phyloP scores from a whole-genome alignment of 129 eudicot genomes.

The Escallonia herrerae region DNA sequence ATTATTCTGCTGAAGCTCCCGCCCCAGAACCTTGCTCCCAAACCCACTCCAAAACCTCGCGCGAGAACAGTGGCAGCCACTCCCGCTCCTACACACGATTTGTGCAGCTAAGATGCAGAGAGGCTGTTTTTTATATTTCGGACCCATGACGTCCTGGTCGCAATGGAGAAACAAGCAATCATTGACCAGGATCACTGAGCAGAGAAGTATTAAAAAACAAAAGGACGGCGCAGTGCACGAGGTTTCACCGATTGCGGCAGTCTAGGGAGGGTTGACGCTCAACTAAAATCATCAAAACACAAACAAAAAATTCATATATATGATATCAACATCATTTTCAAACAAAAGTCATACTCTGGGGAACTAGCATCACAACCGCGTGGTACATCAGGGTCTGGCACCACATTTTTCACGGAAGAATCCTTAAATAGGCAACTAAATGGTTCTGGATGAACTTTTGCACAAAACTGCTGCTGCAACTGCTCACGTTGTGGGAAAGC shows the following conservation, averaged over 20 bases:
- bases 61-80: too few species aligned
- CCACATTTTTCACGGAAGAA: constrained; percentile 47
- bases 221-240: too few species aligned
- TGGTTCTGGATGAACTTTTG: constrained; percentile 40
- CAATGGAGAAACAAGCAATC: background rate
- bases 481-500: constrained; percentile 65
- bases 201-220: too few species aligned
- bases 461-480: constrained; percentile 57
- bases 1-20: too few species aligned
- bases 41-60: too few species aligned
- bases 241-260: too few species aligned
- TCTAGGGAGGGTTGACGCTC: background rate
- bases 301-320: background rate
- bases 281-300: background rate
- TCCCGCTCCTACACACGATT: too few species aligned
- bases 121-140: too few species aligned
- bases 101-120: too few species aligned
- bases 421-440: constrained; percentile 53
- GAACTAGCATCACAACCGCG: constrained; percentile 65
- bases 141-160: too few species aligned
- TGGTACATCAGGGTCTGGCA: constrained; percentile 88
- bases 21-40: too few species aligned
- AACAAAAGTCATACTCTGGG: constrained; percentile 45
- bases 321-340: background rate
- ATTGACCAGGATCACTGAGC: too few species aligned